phyloP scores from a whole-genome alignment of 805 yeast genomes.

The Millerago galiae region DNA sequence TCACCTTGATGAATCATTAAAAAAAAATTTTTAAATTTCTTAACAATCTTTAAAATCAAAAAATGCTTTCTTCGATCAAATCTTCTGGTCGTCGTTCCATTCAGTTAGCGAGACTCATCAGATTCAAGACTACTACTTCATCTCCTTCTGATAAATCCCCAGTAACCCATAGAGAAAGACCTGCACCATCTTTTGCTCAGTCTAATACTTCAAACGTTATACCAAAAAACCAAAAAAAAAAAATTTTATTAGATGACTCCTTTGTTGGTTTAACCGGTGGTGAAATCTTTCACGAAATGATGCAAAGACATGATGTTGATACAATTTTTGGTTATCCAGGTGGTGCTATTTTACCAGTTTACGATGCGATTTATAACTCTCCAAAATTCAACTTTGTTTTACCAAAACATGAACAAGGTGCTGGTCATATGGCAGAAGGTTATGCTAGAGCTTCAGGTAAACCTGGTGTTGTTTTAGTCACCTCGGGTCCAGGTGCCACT shows the following conservation, averaged over 20 bases:
- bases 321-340: slow-evolving; percentile 98
- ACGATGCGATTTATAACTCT: slow-evolving; percentile 93
- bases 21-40: no score
- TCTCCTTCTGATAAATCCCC: slow-evolving; percentile 3
- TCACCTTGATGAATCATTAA: no score
- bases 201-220: slow-evolving; percentile 8
- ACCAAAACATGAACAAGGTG: slow-evolving; percentile 98
- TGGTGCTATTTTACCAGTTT: slow-evolving; percentile 97
- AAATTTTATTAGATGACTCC: slow-evolving; percentile 60
- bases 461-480: slow-evolving; percentile 95
- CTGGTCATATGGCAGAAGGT: slow-evolving; percentile 99
- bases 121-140: slow-evolving; percentile 7
- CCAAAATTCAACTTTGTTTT: slow-evolving; percentile 82
- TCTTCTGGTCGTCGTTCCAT: slow-evolving; percentile 15
- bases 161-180: slow-evolving; percentile 17
- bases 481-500: slow-evolving; percentile 99
- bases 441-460: slow-evolving; percentile 93
- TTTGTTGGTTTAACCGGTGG: slow-evolving; percentile 97
- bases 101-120: slow-evolving; percentile 2
- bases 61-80: slow-evolving; percentile 8
- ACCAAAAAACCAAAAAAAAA: slow-evolving; percentile 1
- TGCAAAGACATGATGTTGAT: slow-evolving; percentile 92
- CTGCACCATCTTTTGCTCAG: slow-evolving; percentile 24
- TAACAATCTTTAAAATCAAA: background rate
- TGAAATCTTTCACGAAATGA: slow-evolving; percentile 97